Conservation (phyloP, 495 filamentous ascomycete genomes). For the Glarea lozoyensis region DNA sequence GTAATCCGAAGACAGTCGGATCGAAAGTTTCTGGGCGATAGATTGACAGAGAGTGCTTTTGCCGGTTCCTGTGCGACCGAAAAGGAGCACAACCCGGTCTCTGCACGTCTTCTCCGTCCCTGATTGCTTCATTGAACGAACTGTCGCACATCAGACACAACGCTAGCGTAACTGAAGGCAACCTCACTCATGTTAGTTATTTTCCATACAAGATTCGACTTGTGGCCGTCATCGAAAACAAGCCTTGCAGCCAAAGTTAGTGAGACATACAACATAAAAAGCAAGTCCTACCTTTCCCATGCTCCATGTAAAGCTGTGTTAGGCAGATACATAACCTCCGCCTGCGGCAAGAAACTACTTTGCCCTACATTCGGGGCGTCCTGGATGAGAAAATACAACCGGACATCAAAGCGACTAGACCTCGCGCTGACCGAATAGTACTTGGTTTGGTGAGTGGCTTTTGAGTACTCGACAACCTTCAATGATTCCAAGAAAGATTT, state of each 20-base stretch:
- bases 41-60: constrained; percentile 43
- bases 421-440: constrained; percentile 4
- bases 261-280: not conserved
- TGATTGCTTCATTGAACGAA: constrained; percentile 16
- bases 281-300: constrained; percentile 35
- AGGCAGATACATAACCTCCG: constrained; percentile 31
- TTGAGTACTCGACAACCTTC: constrained; percentile 14
- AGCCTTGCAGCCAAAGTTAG: constrained; percentile 21
- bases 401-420: constrained; percentile 9
- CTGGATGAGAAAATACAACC: constrained; percentile 7
- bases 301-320: constrained; percentile 27
- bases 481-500: constrained; percentile 1
- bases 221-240: constrained; percentile 37
- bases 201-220: constrained; percentile 30
- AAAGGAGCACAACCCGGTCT: constrained; percentile 32
- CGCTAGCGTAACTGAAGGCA: too few relatives aligned
- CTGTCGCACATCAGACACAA: constrained; percentile 9
- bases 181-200: constrained; percentile 37
- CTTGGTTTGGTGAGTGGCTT: not conserved
- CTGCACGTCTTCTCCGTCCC: constrained; percentile 2
- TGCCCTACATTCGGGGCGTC: constrained; percentile 1
- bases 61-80: constrained; percentile 45
- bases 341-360: constrained; percentile 4
- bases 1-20: constrained; percentile 36
- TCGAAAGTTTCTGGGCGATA: constrained; percentile 44